Conservation (phyloP, 306 rosid genomes). For the Vicia faba region DNA sequence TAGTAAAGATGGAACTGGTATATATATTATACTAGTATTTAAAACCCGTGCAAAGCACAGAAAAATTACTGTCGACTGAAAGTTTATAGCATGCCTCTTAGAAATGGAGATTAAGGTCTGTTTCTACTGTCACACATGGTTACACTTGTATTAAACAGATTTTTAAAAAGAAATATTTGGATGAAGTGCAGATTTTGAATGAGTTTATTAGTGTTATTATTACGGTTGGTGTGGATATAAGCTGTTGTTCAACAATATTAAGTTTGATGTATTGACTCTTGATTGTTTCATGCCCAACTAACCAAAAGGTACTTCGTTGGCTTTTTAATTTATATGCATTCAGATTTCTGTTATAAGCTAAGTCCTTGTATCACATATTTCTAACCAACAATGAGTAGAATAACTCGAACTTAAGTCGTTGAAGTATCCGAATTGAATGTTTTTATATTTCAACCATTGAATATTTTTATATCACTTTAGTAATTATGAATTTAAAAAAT, state of each 20-base stretch:
- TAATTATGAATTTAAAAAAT: too few relatives aligned
- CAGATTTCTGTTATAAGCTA: neutral
- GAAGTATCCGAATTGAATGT: neutral
- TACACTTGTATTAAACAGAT: neutral
- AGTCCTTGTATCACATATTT: neutral
- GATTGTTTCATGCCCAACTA: slow-evolving; percentile 33
- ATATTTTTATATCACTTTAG: too few relatives aligned
- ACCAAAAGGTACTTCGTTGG: slow-evolving; percentile 4
- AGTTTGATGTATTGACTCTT: slow-evolving; percentile 11
- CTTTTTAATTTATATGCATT: slow-evolving; percentile 27
- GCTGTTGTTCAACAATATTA: slow-evolving; percentile 23
- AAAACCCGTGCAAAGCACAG: neutral
- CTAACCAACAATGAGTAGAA: neutral
- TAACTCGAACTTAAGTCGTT: neutral
- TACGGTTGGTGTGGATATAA: slow-evolving; percentile 14
- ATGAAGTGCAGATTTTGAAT: neutral
- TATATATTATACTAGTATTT: slow-evolving; percentile 10
- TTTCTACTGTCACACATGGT: neutral
- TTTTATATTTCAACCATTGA: too few relatives aligned
- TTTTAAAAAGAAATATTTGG: slow-evolving; percentile 1
- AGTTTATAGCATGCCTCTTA: neutral
- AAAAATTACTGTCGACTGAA: neutral
- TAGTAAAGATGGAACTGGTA: slow-evolving; percentile 40
- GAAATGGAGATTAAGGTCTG: neutral
- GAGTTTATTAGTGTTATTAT: slow-evolving; percentile 1